A percentile compares a stretch with the other conserved stretches of the same genome.
phyloP scores from a whole-genome alignment of 768 basidiomycete genomes.

The Gloeopeniophorella convolvens region DNA sequence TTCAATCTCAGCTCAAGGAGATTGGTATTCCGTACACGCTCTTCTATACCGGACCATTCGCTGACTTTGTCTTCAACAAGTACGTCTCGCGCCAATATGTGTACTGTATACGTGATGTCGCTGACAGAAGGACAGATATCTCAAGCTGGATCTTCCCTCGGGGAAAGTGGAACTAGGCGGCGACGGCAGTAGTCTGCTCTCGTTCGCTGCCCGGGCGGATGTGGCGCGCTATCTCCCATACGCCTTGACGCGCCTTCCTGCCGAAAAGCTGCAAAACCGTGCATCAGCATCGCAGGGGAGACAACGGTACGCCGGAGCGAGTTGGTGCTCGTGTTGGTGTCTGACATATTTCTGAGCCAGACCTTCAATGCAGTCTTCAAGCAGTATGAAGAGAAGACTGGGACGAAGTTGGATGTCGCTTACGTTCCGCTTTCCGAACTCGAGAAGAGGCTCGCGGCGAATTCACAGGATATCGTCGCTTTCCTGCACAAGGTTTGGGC shows the following conservation, averaged over 20 bases:
- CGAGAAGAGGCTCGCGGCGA: constrained; percentile 7
- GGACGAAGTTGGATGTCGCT: constrained; percentile 19
- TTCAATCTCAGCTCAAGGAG: constrained; percentile 5
- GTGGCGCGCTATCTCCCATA: constrained; percentile 21
- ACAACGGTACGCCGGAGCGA: constrained; percentile 5
- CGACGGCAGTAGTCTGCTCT: constrained; percentile 8
- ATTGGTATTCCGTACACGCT: constrained; percentile 12
- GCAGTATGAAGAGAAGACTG: constrained; percentile 14
- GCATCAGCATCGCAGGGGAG: constrained; percentile 12
- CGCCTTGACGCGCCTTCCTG: constrained; percentile 14
- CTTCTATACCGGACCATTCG: constrained; percentile 20
- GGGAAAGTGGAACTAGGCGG: constrained; percentile 19
- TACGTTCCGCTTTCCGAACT: constrained; percentile 11
- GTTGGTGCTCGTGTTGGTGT: too few species aligned
- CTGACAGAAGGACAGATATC: neutral
- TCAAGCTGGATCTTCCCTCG: constrained; percentile 13
- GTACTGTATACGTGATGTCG: too few species aligned
- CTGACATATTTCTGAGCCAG: too few species aligned
- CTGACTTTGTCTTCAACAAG: constrained; percentile 9
- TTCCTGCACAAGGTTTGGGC: constrained; percentile 4
- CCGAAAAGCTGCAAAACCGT: constrained; percentile 8
- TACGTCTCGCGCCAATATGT: constrained; percentile 4
- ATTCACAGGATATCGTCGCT: constrained; percentile 1
- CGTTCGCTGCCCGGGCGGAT: constrained; percentile 19
- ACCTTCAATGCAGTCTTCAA: constrained; percentile 19